A percentile compares a stretch with the other conserved stretches of the same genome.
Evolutionary conservation across 345 rosid species (phyloP).

Genomic region (Brassica nigra): DNA sequence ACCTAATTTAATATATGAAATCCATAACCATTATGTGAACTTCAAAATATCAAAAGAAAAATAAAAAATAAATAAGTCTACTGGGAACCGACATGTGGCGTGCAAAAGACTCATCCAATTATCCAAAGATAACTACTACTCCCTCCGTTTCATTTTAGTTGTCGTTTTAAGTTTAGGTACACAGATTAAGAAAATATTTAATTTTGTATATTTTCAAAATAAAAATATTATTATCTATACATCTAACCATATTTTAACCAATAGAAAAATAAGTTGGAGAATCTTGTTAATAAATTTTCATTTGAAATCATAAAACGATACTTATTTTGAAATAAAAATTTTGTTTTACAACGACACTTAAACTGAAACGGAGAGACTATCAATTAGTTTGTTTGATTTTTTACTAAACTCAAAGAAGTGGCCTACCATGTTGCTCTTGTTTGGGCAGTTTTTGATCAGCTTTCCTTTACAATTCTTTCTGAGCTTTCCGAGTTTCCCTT

Average conservation of each 20-base stretch:
- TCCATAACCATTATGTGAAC: neutral
- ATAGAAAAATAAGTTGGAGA: no score
- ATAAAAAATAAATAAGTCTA: neutral
- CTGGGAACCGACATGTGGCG: neutral
- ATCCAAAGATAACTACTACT: neutral
- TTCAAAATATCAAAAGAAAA: neutral
- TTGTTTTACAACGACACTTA: no score
- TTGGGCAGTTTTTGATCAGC: constrained; percentile 22
- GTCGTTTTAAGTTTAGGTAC: no score
- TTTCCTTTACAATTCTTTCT: constrained; percentile 19
- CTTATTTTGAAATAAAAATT: no score
- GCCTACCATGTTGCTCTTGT: constrained; percentile 7
- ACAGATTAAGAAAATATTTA: no score
- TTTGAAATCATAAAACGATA: no score
- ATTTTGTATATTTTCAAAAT: no score
- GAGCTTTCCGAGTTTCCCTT: constrained; percentile 12
- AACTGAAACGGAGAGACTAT: neutral
- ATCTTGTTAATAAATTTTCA: no score
- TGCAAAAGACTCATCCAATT: neutral
- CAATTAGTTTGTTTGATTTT: neutral
- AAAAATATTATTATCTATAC: no score
- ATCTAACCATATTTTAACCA: no score
- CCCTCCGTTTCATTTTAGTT: no score
- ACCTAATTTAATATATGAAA: neutral
- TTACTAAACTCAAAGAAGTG: constrained; percentile 4